Base-by-base conservation (phyloP, 2,329 filamentous ascomycete species). In the Ramularia endophylla region DNA sequence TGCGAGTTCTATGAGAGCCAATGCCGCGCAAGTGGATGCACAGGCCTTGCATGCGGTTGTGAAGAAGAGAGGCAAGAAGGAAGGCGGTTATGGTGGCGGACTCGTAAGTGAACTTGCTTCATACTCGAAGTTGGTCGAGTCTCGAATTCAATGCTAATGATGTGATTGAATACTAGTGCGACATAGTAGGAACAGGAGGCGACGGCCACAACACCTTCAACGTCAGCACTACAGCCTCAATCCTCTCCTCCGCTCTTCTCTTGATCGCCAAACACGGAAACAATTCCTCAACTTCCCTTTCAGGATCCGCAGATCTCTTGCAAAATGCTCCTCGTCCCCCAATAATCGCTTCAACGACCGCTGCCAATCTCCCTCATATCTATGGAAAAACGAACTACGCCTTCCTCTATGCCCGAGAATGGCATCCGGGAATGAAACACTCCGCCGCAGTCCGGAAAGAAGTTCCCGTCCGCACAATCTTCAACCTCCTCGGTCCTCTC, bases 141-240 rank as follows among this genome's bases (percentile, higher is more conserved):
- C n/a, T n/a, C n/a, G n/a, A n/a, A n/a, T n/a, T n/a, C n/a, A n/a
- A n/a, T 31, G 40, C 48, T 50, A 27, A 53, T 46, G 25, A 25
- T 6, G 11, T 11, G 22, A n/a, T n/a, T 25, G 6, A 25, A 12
- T 19, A 17, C 3, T 50, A 80, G 76, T 81, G 89, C 63, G 92
- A 98, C 65, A 97, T 98, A 62, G 92, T 98, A 44, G 92, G 92
- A 54, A 98, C 92, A 6, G 92, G 92, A 52, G 92, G 92, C 59
- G 92, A 98, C 69, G 83, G 85, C 15, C 89, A 97, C 73, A 87
- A 94, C 65, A 98, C 92, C 25, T 98, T 95, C 79, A 98, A 98
- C 65, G 90, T 98, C 62, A 92, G 85, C 55, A 98, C 92, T 4
- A 95, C 92, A 5, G 80, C 92, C 2, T 95, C 88, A 13, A 95